Evolutionary conservation across 2,329 filamentous ascomycete genomes (phyloP), one percentile per base, ranked within the genome.

Genomic region (Penicillium sp.): DNA sequence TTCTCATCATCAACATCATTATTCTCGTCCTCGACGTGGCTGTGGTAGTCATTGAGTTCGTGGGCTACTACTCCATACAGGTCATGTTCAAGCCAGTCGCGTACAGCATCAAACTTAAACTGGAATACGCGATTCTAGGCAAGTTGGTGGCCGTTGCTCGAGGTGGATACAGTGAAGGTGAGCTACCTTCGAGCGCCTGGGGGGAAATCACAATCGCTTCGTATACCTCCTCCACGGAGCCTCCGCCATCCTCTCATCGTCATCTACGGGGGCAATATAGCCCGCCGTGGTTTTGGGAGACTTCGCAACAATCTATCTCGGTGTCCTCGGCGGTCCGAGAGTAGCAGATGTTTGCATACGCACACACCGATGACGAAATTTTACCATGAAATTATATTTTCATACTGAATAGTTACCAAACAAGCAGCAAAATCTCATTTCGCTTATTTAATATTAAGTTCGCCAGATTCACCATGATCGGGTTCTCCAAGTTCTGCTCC

Each of bases 101-200:
- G 0, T 71, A 71, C 46, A 70, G 68, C 47, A 59, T 71, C 51
- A 71, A 71, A 71, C 70, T 81, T 31, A 81, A 81, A 49, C 75
- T 83, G 4, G 83, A 85, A 65, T 78, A 79, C 54, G 76, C 79
- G 18, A 77, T 85, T 33, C 68, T 85, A 4, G 71, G 79, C 7
- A 73, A 74, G 47, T 61, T 79, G 8, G 70, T 78, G 9, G 44
- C 56, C 2, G 47, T 66, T 45, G 62, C 57, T 21, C 52, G 53
- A 1, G 56, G 57, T 6, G n/a, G 16, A n/a, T 43, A 39, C 7
- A 48, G 53, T 16, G 36, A 38, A n/a, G 46, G 54, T 2, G 51
- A 62, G 9, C 7, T 58, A 12, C 49, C 49, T 0, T 60, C 59
- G 12, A 58, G 57, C 23, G 29, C 38, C 2, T 51, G 49, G 9